Evolutionary conservation across 2,329 filamentous ascomycete species (phyloP).

Genomic region (Fusarium marasasianum): DNA sequence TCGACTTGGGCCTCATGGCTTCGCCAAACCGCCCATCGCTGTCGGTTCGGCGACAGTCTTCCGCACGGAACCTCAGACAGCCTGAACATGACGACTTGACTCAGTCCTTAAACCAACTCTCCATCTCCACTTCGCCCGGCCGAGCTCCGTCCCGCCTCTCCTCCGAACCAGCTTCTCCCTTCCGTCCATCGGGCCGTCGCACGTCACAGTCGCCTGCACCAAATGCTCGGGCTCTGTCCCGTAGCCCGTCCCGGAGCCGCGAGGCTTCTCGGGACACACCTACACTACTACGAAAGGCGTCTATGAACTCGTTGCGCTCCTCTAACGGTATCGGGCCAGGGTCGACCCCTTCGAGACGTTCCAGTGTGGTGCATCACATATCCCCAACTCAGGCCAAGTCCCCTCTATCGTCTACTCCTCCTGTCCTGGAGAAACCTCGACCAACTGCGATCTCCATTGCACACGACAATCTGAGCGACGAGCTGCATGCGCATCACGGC

Average conservation of each 20-base stretch:
- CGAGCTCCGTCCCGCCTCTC: constrained; percentile 47
- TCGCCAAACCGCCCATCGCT: constrained; percentile 41
- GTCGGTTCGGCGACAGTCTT: constrained; percentile 49
- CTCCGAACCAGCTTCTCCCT: constrained; percentile 51
- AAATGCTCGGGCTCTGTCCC: constrained; percentile 48
- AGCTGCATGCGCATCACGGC: constrained; percentile 71
- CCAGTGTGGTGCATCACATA: constrained; percentile 57
- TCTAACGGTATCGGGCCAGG: constrained; percentile 52
- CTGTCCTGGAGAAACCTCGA: constrained; percentile 50
- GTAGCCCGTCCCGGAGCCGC: constrained; percentile 54
- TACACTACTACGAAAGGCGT: constrained; percentile 64
- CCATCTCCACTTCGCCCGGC: constrained; percentile 50
- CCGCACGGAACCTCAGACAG: constrained; percentile 42
- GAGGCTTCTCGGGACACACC: constrained; percentile 60
- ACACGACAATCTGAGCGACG: constrained; percentile 72
- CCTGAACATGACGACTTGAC: constrained; percentile 48
- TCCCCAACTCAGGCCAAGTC: constrained; percentile 56
- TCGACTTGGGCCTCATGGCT: constrained; percentile 41
- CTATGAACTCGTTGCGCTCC: constrained; percentile 65
- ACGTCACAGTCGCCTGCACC: constrained; percentile 37
- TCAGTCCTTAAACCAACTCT: constrained; percentile 57
- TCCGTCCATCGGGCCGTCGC: constrained; percentile 52
- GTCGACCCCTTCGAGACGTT: constrained; percentile 56
- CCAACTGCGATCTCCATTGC: constrained; percentile 68
- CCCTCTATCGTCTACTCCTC: constrained; percentile 38